Evolutionary conservation across 177 flowering plant species (phyloP), one percentile per base, ranked within the genome.

Genomic region (Vitis hybrid): DNA sequence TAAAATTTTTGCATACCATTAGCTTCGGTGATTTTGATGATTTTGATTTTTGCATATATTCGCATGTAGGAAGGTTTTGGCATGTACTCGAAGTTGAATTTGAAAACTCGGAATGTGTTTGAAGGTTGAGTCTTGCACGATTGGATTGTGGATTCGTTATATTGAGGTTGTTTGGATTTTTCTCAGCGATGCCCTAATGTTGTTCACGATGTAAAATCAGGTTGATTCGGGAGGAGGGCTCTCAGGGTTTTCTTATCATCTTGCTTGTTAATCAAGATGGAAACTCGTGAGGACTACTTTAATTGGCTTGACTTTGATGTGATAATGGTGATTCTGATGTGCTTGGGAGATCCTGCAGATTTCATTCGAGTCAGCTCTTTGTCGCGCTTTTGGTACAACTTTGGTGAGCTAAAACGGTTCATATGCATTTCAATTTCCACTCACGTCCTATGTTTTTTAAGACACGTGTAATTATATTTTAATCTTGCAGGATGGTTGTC

Each of bases 241-340:
- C 3, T 15, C 20, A 2, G 66, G 56, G 8, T 7, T 47, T 49
- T 14, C 10, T 64, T 8, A 49, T 10, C 19, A 49, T 64, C 50
- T 24, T 18, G 65, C 13, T 9, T 17, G 59, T 49, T 67, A 24
- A 2, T 52, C 17, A 22, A 51, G 14, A 80, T 80, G 80, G 80
- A 71, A 28, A 11, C 44, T 12, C 4, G 70, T 22, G 49, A 62
- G 64, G 67, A 62, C 51, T 59, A 11, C 12, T 17, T 64, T 52
- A 64, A 65, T 6, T 14, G 12, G 62, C 67, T 71, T 57, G 68
- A 52, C 14, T 2, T 19, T 18, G 74, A 71, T 51, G 38, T 50
- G 62, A 31, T 62, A 13, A 1, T 71, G 11, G 65, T 54, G 55
- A 31, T 71, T 65, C 54, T 64, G 51, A 64, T 17, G 62, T 33